Percentiles rank a stretch among this genome's conserved stretches.
Evolutionary conservation across 2,329 filamentous ascomycete species (phyloP).

Genomic region (Volutella citrinella): DNA sequence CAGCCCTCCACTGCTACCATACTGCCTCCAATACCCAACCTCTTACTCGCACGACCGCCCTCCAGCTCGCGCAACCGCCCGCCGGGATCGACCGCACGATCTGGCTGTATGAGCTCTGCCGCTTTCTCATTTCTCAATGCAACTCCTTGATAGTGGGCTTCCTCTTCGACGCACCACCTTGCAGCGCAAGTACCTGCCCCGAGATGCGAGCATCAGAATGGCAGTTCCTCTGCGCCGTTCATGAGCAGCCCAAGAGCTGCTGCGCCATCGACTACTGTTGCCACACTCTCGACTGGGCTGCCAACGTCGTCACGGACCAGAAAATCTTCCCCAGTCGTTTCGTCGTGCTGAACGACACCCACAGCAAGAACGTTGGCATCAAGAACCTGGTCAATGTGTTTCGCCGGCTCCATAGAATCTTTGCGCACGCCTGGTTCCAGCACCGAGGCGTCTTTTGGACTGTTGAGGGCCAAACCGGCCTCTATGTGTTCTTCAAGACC

Average conservation of each 20-base stretch:
- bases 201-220: conserved; percentile 99
- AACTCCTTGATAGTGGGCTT: conserved; percentile 91
- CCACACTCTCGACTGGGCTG: conserved; percentile 97
- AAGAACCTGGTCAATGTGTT: conserved; percentile 95
- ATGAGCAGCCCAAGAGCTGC: conserved; percentile 94
- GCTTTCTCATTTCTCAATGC: conserved; percentile 91
- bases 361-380: conserved; percentile 62
- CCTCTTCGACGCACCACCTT: conserved; percentile 85
- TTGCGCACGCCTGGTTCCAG: conserved; percentile 98
- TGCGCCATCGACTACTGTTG: conserved; percentile 99
- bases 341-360: conserved; percentile 51
- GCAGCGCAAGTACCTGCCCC: conserved; percentile 83
- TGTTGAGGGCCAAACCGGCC: conserved; percentile 82
- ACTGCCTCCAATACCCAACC: conserved; percentile 66
- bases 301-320: conserved; percentile 87
- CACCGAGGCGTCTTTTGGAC: conserved; percentile 94
- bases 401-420: conserved; percentile 89
- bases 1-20: conserved; percentile 81
- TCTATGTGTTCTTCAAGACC: conserved; percentile 96
- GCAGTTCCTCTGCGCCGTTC: conserved; percentile 98
- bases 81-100: conserved; percentile 79
- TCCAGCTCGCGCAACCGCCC: conserved; percentile 75
- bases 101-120: conserved; percentile 97
- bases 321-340: conserved; percentile 93
- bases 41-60: conserved; percentile 72